Conservation (phyloP, 2,329 filamentous ascomycete genomes). For the Pleoardoris graminearum region DNA sequence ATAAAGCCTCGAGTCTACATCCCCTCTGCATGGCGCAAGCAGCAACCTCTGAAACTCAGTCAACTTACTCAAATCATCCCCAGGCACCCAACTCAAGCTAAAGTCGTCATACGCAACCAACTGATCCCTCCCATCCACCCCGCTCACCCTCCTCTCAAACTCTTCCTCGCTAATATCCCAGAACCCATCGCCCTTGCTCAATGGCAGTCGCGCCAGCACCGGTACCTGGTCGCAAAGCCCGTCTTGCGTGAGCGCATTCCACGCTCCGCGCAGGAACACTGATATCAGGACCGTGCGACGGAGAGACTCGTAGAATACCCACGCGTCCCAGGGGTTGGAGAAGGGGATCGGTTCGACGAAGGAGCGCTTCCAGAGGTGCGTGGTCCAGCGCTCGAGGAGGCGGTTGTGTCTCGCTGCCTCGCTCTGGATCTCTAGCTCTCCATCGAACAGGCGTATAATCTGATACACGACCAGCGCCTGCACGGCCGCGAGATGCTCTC, state of each 20-base stretch:
- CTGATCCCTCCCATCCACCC: slow-evolving; percentile 12
- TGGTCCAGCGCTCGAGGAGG: slow-evolving; percentile 33
- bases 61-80: slow-evolving; percentile 14
- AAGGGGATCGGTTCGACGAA: slow-evolving; percentile 24
- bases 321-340: slow-evolving; percentile 13
- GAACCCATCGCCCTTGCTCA: slow-evolving; percentile 22
- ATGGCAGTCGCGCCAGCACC: slow-evolving; percentile 25
- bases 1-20: slow-evolving; percentile 24
- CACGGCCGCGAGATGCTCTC: slow-evolving; percentile 36
- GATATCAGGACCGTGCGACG: slow-evolving; percentile 35
- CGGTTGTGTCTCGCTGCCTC: slow-evolving; percentile 22
- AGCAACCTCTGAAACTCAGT: slow-evolving; percentile 30
- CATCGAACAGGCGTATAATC: slow-evolving; percentile 36
- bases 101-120: slow-evolving; percentile 32
- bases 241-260: slow-evolving; percentile 21
- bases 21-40: slow-evolving; percentile 30
- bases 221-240: slow-evolving; percentile 30
- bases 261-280: slow-evolving; percentile 30
- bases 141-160: slow-evolving; percentile 14
- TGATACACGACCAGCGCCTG: slow-evolving; percentile 40
- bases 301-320: slow-evolving; percentile 36
- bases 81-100: slow-evolving; percentile 16
- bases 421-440: slow-evolving; percentile 18
- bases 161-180: slow-evolving; percentile 19
- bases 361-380: slow-evolving; percentile 33